Conservation (phyloP, 257 asterid species). For the Eucommia ulmoides region DNA sequence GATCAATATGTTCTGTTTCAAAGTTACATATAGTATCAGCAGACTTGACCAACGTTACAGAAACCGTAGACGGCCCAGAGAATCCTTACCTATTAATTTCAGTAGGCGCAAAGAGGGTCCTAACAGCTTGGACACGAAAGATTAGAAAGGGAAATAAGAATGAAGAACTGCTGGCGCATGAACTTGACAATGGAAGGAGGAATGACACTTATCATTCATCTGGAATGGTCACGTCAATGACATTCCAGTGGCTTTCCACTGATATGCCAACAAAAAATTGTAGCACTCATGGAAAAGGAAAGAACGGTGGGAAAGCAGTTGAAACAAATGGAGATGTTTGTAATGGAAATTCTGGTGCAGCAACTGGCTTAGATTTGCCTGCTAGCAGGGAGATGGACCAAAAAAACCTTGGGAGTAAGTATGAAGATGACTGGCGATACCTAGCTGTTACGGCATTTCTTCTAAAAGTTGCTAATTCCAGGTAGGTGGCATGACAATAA, state of each 20-base stretch:
- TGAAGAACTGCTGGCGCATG: conserved; percentile 16
- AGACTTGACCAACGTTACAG: conserved; percentile 22
- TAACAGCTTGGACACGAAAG: conserved; percentile 83
- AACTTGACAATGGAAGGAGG: conserved; percentile 18
- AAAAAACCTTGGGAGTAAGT: conserved; percentile 34
- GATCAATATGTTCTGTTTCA: conserved; percentile 65
- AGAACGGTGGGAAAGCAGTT: conserved; percentile 22
- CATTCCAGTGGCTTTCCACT: conserved; percentile 92
- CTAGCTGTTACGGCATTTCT: conserved; percentile 89
- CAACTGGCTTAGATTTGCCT: conserved; percentile 23
- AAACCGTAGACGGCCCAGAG: conserved; percentile 25
- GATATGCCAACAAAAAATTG: conserved; percentile 64
- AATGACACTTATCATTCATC: conserved; percentile 23
- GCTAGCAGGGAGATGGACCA: conserved; percentile 13
- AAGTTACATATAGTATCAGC: conserved; percentile 36
- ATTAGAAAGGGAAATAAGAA: conserved; percentile 18
- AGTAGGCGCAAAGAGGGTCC: conserved; percentile 94
- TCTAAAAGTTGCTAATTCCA: conserved; percentile 57
- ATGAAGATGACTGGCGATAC: conserved; percentile 92
- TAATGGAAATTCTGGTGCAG: conserved; percentile 12
- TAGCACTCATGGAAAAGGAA: conserved; percentile 26
- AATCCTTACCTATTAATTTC: conserved; percentile 54
- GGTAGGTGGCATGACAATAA: conserved; percentile 18
- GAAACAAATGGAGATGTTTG: conserved; percentile 20
- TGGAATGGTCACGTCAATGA: conserved; percentile 18